Evolutionary conservation across 257 asterid species (phyloP), one percentile per base, ranked within the genome.

Genomic region (Agastache rugosa): DNA sequence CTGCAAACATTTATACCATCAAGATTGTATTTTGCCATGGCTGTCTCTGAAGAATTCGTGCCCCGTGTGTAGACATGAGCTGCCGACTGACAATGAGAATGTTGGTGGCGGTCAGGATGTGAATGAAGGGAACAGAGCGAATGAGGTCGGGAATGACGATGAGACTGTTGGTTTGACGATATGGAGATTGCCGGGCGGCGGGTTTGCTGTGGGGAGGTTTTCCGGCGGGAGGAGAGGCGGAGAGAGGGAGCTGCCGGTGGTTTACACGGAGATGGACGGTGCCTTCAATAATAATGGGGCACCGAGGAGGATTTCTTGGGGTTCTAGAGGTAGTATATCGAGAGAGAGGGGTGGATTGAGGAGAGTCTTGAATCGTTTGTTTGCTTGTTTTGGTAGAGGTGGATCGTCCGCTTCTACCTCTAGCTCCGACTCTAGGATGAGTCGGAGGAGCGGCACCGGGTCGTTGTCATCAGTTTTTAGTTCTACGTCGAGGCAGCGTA

Each of bases 131-230:
- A 83, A 69, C 41, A 72, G 90, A 60, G 74, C 37, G 25, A 89
- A 61, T 42, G 91, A 77, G 67, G 82, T 58, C 3, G 86, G 69
- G 34, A 83, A 77, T 35, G 90, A 80, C 35, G 97, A 87, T 31
- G 96, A 90, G 69, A 84, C 92, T 1, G 94, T 88, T 66, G 98
- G 98, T 19, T 56, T 92, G 72, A 90, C 98, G 0, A 90, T 92
- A 61, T 92, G 98, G 98, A 85, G 98, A 71, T 81, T 92, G 77
- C 98, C 97, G 0, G 98, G 98, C 1, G 97, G 97, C 7, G 98
- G 98, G 66, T 92, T 90, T 74, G 98, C 98, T 0, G 98, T 92
- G 59, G 98, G 98, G 71, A 85, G 98, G 75, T 90, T 92, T 73
- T 75, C 96, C 0, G 97, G 97, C 2, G 95, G 96, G 17, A 83